Base-by-base conservation (phyloP, 768 basidiomycete genomes). In the Cubamyces sp. region DNA sequence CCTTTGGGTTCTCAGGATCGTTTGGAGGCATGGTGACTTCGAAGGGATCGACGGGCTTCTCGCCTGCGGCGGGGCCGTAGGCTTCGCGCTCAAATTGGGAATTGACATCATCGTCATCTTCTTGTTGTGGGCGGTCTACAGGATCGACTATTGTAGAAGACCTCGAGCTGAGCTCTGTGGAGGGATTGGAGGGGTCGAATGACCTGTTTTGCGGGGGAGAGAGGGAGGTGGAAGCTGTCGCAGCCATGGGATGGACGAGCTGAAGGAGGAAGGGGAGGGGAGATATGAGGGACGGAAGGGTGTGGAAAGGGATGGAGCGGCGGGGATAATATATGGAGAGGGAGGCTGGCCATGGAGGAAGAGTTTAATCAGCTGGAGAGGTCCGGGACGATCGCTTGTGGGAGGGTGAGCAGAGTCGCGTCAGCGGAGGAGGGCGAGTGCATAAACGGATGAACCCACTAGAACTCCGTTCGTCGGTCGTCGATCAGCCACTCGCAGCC, bases 31-130 rank as follows among this genome's bases (percentile, higher is more conserved):
- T 70, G 21, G 52, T 45, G 5, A 74, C 69, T 50, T 71, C 68
- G 56, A 54, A 74, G 28, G 65, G 48, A 39, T 72, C 71, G 43
- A 53, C 65, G 26, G 60, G 64, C 64, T 73, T 69, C 50, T 73
- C 69, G 15, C 67, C 70, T 4, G 58, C 57, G 30, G 56, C 56
- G 9, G 69, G 70, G 16, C 69, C 69, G 50, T 68, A 69, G 16
- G 69, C 68, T 52, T 70, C 69, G 51, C 59, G 63, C 43, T 69
- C 65, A 42, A 68, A 67, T 49, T 69, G 55, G 0, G 64, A 59
- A 41, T 67, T 66, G 51, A 69, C 54, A 41, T 64, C 64, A 2
- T 63, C 60, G 30, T 63, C 63, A 9, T 64, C 60, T n/a, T 26
- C 37, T 46, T 51, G 40, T 39, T 46, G 60, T 3, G 43, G 50